Percentiles rank a stretch among this genome's conserved stretches.
Conservation (phyloP, 2,329 filamentous ascomycete species). For the Stagonosporopsis cucurbitacearum region DNA sequence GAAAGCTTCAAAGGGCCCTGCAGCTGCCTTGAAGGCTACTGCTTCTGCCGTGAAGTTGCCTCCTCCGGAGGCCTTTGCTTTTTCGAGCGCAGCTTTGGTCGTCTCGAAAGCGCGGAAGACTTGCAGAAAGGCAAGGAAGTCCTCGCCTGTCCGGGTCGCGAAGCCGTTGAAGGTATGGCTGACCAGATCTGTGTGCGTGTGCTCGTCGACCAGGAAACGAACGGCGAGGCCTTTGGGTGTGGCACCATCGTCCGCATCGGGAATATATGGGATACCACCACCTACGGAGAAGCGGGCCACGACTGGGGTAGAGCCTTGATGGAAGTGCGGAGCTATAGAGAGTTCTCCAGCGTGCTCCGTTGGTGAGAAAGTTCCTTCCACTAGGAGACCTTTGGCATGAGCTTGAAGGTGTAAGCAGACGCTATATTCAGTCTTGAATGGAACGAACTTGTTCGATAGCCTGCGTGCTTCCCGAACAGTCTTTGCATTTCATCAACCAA, state of each 20-base stretch:
- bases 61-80: constrained; percentile 7
- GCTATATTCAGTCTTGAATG: background rate
- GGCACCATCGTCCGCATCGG: constrained; percentile 15
- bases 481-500: constrained; percentile 19
- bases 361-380: constrained; percentile 15
- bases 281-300: constrained; percentile 19
- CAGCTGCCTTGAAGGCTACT: constrained; percentile 56
- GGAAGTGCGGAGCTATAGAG: constrained; percentile 12
- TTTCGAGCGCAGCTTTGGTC: constrained; percentile 10
- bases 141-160: constrained; percentile 12
- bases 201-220: constrained; percentile 14
- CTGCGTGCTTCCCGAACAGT: constrained; percentile 13
- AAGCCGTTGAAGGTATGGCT: constrained; percentile 20
- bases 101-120: constrained; percentile 16
- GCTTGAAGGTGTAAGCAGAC: constrained; percentile 1
- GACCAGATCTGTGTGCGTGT: constrained; percentile 15
- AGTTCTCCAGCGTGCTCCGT: constrained; percentile 12
- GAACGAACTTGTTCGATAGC: constrained; percentile 12
- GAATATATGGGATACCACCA: constrained; percentile 15
- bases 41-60: constrained; percentile 7
- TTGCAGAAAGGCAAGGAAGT: constrained; percentile 15
- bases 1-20: constrained; percentile 83
- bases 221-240: constrained; percentile 17
- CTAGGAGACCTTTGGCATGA: constrained; percentile 19
- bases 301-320: constrained; percentile 4